Base-by-base conservation (phyloP, 2,329 filamentous ascomycete species). In the Nemania sp. region DNA sequence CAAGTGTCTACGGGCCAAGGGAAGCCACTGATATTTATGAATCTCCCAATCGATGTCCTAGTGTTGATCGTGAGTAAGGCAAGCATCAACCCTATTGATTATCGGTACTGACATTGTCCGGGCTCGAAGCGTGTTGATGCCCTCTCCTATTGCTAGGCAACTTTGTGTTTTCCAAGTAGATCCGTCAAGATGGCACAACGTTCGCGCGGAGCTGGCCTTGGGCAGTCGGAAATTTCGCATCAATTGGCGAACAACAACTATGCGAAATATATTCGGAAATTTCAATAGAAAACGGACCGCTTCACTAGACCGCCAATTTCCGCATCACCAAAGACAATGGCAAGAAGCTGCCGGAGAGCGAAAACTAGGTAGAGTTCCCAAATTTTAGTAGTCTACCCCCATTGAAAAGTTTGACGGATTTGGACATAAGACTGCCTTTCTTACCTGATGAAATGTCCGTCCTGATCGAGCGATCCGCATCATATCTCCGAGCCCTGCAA, bases 361-460 rank as follows among this genome's bases (percentile, higher is more conserved):
- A 84, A 57, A 81, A 80, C 66, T 81, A 83, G 54, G 87, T 92
- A 25, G 90, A 94, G 74, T 89, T 90, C 67, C 91, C 91, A 1
- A 92, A 89, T 1, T 90, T 95, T 68, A 94, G 90, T 46, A 85
- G 91, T 10, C 79, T 96, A 7, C 90, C 90, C 10, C 83, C 90
- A 0, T 75, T 95, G 54, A 90, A 87, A 73, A 91, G 88, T 66
- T 74, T 95, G 60, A 90, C 85, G 52, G 91, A 93, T 1, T 79
- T 95, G 43, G 89, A 95, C 67, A 90, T 95, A 61, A n/a, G 91
- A 95, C 69, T 90, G 94, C 71, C 76, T 91, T n/a, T 83, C 88
- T 29, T 95, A 95, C 72, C 76, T 94, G 90, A 94, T 70, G 91
- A 95, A 75, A 89, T 95, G 84, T 88, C 89, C 55, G 80, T 91